Base-by-base conservation (phyloP, 2,329 filamentous ascomycete genomes). In the Curvularia hawaiiensis region DNA sequence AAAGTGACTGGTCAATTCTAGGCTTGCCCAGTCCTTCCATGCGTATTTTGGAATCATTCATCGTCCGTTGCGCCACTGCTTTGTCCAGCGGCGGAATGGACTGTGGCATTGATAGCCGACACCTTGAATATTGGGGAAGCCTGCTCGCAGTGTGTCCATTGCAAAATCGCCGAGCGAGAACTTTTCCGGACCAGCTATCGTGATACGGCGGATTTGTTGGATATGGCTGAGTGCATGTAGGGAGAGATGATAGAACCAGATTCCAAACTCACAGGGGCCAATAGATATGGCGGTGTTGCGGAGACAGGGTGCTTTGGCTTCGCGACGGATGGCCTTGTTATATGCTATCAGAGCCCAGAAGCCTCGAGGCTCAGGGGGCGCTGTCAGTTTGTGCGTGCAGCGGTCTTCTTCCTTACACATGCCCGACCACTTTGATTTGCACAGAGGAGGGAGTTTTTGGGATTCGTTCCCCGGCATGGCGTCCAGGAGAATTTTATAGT, bases 391-490 rank as follows among this genome's bases (percentile, higher is more conserved):
- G 26, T 14, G 20, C 24, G 35, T 40, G 24, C 20, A 30, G 28
- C 12, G 26, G 20, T 43, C 40, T 43, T 43, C 10, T 22, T 43
- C 40, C 12, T 43, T 43, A 22, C 40, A 43, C 40, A 66, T 46
- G 28, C 63, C 61, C 4, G 64, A 65, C 64, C 64, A 68, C 50
- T 65, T 67, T 33, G 67, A 46, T 67, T 65, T n/a, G 58, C 58
- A 51, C 65, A 69, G 20, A 68, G 60, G 2, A 66, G 51, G 1
- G 60, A 52, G 14, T 20, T 59, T 18, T 20, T 44, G 2, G 61
- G 44, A 40, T 61, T 56, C 11, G 56, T 10, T 30, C 16, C 30
- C n/a, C 53, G 57, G 49, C 67, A 68, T 3, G 60, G 54, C 8
- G 40, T 43, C 40, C 40, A 43, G 3, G 11, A 6, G 22, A 14